Conservation (phyloP, 75 land plant genomes). For the Larix kaempferi region DNA sequence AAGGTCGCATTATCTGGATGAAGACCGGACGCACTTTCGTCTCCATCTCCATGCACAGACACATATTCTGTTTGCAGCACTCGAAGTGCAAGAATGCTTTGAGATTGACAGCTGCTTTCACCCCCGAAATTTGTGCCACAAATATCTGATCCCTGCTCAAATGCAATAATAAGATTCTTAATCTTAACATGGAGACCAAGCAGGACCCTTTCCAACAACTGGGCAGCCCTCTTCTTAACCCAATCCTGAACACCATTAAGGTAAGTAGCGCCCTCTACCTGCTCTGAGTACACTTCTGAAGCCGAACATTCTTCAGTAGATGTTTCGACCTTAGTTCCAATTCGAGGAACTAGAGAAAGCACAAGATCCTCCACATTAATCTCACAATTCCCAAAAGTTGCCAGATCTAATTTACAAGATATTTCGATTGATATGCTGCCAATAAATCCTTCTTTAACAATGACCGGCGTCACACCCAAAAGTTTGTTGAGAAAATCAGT, state of each 20-base stretch:
- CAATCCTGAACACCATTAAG: constrained; percentile 71
- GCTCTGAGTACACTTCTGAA: constrained; percentile 11
- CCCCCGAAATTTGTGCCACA: background rate
- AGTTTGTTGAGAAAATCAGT: constrained; percentile 68
- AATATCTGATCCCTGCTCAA: constrained; percentile 34
- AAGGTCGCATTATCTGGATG: constrained; percentile 32
- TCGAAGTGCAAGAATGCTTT: constrained; percentile 44
- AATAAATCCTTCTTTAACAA: constrained; percentile 77
- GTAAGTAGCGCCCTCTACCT: constrained; percentile 10
- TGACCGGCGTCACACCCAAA: constrained; percentile 47
- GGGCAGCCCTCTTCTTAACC: constrained; percentile 68
- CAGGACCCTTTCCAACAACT: constrained; percentile 70
- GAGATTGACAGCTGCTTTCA: constrained; percentile 6
- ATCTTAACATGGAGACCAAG: constrained; percentile 68
- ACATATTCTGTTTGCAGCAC: constrained; percentile 68
- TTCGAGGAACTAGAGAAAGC: constrained; percentile 56
- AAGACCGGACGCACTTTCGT: constrained; percentile 2
- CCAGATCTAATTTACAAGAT: constrained; percentile 45
- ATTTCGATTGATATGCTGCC: constrained; percentile 58
- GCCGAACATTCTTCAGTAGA: constrained; percentile 7
- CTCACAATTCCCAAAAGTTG: constrained; percentile 37
- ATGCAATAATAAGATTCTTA: constrained; percentile 56
- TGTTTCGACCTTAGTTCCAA: background rate
- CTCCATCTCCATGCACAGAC: constrained; percentile 22
- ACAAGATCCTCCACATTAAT: constrained; percentile 77